Evolutionary conservation across 257 asterid genomes (phyloP).

Genomic region (Ligustrum vulgare): DNA sequence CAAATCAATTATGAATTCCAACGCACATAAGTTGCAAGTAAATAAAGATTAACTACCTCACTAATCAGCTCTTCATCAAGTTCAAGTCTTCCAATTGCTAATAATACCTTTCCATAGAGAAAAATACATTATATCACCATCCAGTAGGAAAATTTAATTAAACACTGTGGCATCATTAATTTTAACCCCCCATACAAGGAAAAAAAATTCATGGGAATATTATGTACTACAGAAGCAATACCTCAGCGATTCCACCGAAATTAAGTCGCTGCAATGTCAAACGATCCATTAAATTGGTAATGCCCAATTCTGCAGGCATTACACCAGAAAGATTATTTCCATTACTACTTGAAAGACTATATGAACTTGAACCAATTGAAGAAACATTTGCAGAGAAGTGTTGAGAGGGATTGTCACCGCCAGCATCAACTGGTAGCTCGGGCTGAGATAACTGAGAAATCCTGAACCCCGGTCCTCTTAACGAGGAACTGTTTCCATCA

Average conservation of each 20-base stretch:
- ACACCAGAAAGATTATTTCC: constrained; percentile 31
- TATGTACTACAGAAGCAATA: constrained; percentile 26
- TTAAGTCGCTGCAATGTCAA: constrained; percentile 43
- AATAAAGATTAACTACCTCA: constrained; percentile 51
- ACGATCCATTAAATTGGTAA: constrained; percentile 33
- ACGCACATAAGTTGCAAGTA: not conserved
- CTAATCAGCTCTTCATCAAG: constrained; percentile 60
- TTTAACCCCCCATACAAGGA: not conserved
- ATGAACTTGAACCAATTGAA: constrained; percentile 48
- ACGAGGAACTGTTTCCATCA: constrained; percentile 34
- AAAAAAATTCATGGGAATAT: not conserved
- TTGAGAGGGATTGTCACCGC: constrained; percentile 31
- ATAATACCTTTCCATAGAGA: constrained; percentile 47
- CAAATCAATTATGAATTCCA: constrained; percentile 10
- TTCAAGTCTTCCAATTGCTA: constrained; percentile 78
- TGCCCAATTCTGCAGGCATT: constrained; percentile 34
- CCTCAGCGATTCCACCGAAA: constrained; percentile 71
- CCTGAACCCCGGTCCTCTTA: constrained; percentile 26
- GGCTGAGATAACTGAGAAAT: constrained; percentile 30
- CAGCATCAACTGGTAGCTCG: constrained; percentile 29
- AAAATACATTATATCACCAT: constrained; percentile 7
- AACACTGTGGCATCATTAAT: not conserved
- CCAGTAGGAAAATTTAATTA: not conserved
- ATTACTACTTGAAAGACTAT: constrained; percentile 38
- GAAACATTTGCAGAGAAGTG: constrained; percentile 37